Conservation (phyloP, 192 early-diverging fungal species). For the Coemansia sp. region DNA sequence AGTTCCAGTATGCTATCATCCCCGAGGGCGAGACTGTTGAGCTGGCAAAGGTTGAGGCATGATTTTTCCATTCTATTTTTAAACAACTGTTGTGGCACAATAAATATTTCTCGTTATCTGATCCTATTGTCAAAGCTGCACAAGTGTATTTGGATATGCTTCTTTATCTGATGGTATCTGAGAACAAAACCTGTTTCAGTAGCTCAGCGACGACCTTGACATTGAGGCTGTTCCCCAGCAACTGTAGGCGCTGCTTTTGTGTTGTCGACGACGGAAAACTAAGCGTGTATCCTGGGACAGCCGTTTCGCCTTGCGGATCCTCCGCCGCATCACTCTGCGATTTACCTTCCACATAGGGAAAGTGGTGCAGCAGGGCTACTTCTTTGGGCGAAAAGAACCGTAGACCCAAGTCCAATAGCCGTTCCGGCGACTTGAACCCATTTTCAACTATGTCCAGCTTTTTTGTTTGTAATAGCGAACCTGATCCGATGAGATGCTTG, state of each 20-base stretch:
- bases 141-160: background rate
- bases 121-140: background rate
- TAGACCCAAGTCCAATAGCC: constrained; percentile 67
- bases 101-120: background rate
- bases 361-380: constrained; percentile 79
- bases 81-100: background rate
- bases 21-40: constrained; percentile 25
- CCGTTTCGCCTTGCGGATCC: background rate
- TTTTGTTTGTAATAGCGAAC: constrained; percentile 77
- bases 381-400: constrained; percentile 84
- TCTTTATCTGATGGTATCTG: constrained; percentile 8
- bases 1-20: constrained; percentile 84
- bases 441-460: constrained; percentile 67
- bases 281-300: constrained; percentile 13
- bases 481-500: constrained; percentile 73
- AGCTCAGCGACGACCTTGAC: constrained; percentile 46
- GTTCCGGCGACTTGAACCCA: constrained; percentile 65
- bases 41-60: constrained; percentile 4
- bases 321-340: background rate
- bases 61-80: background rate
- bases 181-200: constrained; percentile 31
- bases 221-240: constrained; percentile 51
- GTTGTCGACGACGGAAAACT: constrained; percentile 26
- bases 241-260: constrained; percentile 41
- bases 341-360: constrained; percentile 56